phyloP scores from a whole-genome alignment of 106 monocot species.

The Narthecium ossifragum region DNA sequence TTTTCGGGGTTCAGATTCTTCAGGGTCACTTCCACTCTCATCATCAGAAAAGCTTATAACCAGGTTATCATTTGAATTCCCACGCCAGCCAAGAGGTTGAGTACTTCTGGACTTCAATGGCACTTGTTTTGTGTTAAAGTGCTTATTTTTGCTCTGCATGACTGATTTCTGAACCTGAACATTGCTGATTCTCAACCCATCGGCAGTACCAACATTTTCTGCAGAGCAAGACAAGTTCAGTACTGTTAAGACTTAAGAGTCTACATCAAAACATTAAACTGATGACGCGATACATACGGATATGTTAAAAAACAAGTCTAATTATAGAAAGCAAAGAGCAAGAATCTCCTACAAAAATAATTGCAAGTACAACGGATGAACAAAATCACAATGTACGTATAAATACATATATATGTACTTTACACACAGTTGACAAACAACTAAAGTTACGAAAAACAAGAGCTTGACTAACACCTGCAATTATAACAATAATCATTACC shows the following conservation, averaged over 20 bases:
- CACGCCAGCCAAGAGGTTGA: constrained; percentile 40
- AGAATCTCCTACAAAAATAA: background rate
- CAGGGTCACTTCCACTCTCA: constrained; percentile 52
- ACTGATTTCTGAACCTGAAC: constrained; percentile 15
- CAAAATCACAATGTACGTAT: no score
- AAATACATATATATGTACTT: no score
- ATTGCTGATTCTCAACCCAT: constrained; percentile 16
- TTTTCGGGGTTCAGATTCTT: constrained; percentile 11
- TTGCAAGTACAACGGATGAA: no score
- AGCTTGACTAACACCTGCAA: no score
- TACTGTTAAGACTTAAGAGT: background rate
- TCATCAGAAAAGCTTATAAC: constrained; percentile 81
- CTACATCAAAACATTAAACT: background rate
- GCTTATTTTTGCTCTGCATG: constrained; percentile 12
- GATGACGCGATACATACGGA: background rate
- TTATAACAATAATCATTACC: no score
- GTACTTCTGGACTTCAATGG: constrained; percentile 30
- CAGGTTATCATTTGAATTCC: constrained; percentile 44
- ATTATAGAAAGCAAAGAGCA: background rate
- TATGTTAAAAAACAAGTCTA: background rate
- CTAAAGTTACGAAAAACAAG: no score
- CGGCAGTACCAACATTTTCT: constrained; percentile 15
- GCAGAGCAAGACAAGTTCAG: background rate
- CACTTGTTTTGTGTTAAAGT: constrained; percentile 19
- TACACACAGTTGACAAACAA: no score